phyloP scores from a whole-genome alignment of 108 stramenopile species.

The Pseudonitzschia multiseries region DNA sequence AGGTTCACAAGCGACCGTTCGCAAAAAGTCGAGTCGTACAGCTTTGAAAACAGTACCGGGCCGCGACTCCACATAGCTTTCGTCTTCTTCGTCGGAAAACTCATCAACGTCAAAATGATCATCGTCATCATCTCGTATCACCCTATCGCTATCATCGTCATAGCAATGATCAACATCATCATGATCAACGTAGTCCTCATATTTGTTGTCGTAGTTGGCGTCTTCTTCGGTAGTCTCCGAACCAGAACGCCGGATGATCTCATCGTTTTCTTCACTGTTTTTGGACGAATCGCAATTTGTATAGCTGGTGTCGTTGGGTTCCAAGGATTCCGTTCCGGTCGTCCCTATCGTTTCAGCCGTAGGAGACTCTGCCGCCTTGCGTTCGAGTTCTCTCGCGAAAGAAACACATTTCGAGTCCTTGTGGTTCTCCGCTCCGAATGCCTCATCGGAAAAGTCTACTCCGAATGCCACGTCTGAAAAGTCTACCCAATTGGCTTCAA shows the following conservation, averaged over 20 bases:
- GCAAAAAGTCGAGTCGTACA: slow-evolving; percentile 27
- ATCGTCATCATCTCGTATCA: neutral
- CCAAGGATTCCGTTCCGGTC: slow-evolving; percentile 12
- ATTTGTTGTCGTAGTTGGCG: neutral
- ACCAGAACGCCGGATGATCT: neutral
- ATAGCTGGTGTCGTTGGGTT: slow-evolving; percentile 3
- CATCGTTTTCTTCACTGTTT: neutral
- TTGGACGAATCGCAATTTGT: neutral
- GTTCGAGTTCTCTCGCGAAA: neutral
- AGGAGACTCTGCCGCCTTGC: slow-evolving; percentile 13
- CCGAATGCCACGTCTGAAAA: too few relatives aligned
- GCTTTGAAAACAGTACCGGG: slow-evolving; percentile 5
- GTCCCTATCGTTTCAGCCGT: slow-evolving; percentile 16
- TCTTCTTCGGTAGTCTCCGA: slow-evolving; percentile 13
- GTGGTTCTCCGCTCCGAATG: neutral
- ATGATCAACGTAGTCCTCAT: neutral
- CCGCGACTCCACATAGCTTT: neutral
- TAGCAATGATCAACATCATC: neutral
- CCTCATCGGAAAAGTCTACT: neutral
- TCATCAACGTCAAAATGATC: slow-evolving; percentile 8
- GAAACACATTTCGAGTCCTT: neutral
- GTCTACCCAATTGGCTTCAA: neutral
- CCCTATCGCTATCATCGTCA: slow-evolving; percentile 17
- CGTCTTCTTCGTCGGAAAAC: slow-evolving; percentile 9
- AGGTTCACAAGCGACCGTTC: slow-evolving; percentile 37